Evolutionary conservation across 1,139 yeast species (phyloP), one percentile per base, ranked within the genome.

Genomic region (Blastobotrys indianensis): DNA sequence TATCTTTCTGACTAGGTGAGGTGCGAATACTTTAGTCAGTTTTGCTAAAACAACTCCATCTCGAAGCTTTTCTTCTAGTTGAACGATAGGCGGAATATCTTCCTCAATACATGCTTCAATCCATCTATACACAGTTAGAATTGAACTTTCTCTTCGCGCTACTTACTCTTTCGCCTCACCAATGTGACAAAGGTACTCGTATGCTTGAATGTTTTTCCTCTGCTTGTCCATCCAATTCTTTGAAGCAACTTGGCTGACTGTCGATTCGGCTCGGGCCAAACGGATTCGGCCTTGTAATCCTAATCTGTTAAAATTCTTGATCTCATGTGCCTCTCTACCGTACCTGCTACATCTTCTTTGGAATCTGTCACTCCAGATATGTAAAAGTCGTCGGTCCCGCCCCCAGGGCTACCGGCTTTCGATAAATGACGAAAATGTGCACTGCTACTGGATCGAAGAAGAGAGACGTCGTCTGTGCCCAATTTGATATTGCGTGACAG

Each of bases 21-120:
- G 94, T 39, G 85, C 78, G 44, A 92, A 80, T 2, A 72, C 75
- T 54, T 79, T 77, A 3, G 95, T 81, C 33, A 92, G 66, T 58
- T 85, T 82, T 1, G 97, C 97, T 40, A 92, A 70, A 44, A 80
- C 74, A 2, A 88, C 87, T 50, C 99, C 98, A 63, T 90, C 83
- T 52, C 92, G 74, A 33, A 92, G 69, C 42, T 77, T 68, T 53
- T 84, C 85, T 9, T 85, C 79, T 16, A 77, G 63, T 44, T 81
- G 80, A 13, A 77, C 64, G 11, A 72, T 76, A 0, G 77, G 65
- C 1, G 82, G 79, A 7, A 82, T 66, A 37, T 55, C 60, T 51
- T 76, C 78, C 1, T 62, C 72, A n/a, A 80, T 68, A 37, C 82
- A 70, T 6, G 66, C 64, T 58, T 82, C 88, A 36, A 82, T 75